Base-by-base conservation (phyloP, 257 asterid species). In the Capsicum baccatum region DNA sequence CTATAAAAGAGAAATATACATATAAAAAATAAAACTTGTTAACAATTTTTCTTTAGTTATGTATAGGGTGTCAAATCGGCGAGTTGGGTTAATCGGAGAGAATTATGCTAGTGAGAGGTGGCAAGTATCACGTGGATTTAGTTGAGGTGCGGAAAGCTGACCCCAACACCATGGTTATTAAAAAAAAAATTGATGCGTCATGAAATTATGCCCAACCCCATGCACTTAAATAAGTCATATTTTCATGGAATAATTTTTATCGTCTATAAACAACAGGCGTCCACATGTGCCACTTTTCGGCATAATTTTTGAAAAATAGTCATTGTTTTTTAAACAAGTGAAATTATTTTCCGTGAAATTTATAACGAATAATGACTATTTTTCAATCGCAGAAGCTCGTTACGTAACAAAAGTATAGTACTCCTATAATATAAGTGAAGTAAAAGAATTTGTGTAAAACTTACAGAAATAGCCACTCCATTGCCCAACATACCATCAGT, bases 401-500 rank as follows among this genome's bases (percentile, higher is more conserved):
- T 9, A 21, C 0, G 37, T 21, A 19, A 62, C 68, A 62, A 0
- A n/a, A 59, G 6, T 21, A 55, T 55, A 39, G 0, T 26, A 1
- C 33, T 26, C 33, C 33, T 39, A 39, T 12, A 1, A 60, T n/a
- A 59, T n/a, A 50, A 74, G 44, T 74, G 37, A 48, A 74, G 5
- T 21, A 54, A 26, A 76, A 33, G 64, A 76, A 42, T 54, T 54
- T 26, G n/a, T 55, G 81, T 39, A 76, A 39, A 39, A 76, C 81
- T 76, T 85, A 93, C 97, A 10, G 85, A 16, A 69, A 88, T 15
- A 3, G 16, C 66, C 9, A 87, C 84, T 50, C 93, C 94, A 9
- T 91, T 91, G 12, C 92, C 98, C 83, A 94, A 80, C 35, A 80
- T 79, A 55, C 88, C 89, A 57, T 85, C 83, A 14, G 97, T 83